Evolutionary conservation across 2,329 filamentous ascomycete species (phyloP), one percentile per base, ranked within the genome.

Genomic region (Penicillium sp.): DNA sequence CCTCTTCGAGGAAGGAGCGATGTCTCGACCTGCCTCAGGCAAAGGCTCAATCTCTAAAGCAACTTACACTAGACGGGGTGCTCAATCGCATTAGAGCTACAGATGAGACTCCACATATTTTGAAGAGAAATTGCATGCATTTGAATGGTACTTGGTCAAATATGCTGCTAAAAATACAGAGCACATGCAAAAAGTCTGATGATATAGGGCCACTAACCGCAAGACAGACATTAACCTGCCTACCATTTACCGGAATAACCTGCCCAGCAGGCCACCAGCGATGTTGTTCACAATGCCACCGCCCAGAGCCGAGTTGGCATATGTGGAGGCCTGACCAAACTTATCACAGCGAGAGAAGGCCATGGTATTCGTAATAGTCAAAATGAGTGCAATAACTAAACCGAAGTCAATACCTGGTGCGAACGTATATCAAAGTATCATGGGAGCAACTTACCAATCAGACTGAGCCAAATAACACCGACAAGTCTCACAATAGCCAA

Each of bases 281-380:
- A 85, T 64, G 64, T 79, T 84, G 64, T 79, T 78, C 55, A 82
- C 81, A 55, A 85, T 73, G 3, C 81, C 78, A 44, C 82, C 82
- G 8, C 79, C 77, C 52, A 86, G 74, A 5, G 83, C 83, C 40
- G 77, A 79, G 44, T 79, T 83, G 7, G 84, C 83, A 60, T 82
- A 81, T 49, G 76, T 83, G 38, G 82, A 84, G 11, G 85, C 85
- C 65, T 87, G 79, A 59, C 79, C 79, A 64, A 81, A 81, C 51
- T 77, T 77, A 61, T 81, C 79, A 58, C 79, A 81, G 19, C 79
- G 72, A 9, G 79, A 81, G 66, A 81, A 81, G 6, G 79, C 79
- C 39, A 81, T 68, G 1, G 79, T 81, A 60, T 81, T 81, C 33
- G 79, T 81, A 58, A 81, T 77, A 0, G 79, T 81, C 44, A 81